These are phyloP conservation scores for Suhomyces bolitotheri DNA, from an alignment of 1,139 yeast species.

Conservation along the genomic window DNA sequence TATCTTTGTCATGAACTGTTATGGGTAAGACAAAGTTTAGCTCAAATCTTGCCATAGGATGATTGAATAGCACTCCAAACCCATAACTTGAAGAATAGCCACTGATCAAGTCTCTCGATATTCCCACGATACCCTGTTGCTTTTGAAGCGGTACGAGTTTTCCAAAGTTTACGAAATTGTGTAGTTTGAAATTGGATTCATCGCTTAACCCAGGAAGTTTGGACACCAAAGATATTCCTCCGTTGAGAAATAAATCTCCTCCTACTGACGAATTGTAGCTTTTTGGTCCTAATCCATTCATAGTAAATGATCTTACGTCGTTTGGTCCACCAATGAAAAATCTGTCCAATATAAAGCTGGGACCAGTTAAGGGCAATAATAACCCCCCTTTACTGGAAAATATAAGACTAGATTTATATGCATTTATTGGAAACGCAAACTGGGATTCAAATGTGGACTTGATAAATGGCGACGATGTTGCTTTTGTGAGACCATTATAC, in stretches of 20 bases:
- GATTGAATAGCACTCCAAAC: slow-evolving; percentile 75
- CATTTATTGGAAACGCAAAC: slow-evolving; percentile 26
- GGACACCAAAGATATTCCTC: slow-evolving; percentile 69
- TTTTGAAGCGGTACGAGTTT: slow-evolving; percentile 47
- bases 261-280: slow-evolving; percentile 64
- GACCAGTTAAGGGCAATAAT: slow-evolving; percentile 36
- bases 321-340: slow-evolving; percentile 73
- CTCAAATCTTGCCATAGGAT: slow-evolving; percentile 90
- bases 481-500: slow-evolving; percentile 45
- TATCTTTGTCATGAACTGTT: slow-evolving; percentile 62
- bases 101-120: slow-evolving; percentile 24
- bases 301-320: slow-evolving; percentile 72
- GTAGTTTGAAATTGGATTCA: slow-evolving; percentile 67
- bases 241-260: slow-evolving; percentile 72
- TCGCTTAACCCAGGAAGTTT: slow-evolving; percentile 58
- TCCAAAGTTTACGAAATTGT: slow-evolving; percentile 74
- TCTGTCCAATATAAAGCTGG: slow-evolving; percentile 60
- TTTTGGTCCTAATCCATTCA: slow-evolving; percentile 87
- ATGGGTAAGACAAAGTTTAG: slow-evolving; percentile 83
- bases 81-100: slow-evolving; percentile 62
- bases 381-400: slow-evolving; percentile 54
- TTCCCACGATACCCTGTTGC: neutral
- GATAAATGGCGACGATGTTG: slow-evolving; percentile 34
- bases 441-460: slow-evolving; percentile 53
- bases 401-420: slow-evolving; percentile 35